phyloP scores from a whole-genome alignment of 345 rosid species.

The Populus deltoides region DNA sequence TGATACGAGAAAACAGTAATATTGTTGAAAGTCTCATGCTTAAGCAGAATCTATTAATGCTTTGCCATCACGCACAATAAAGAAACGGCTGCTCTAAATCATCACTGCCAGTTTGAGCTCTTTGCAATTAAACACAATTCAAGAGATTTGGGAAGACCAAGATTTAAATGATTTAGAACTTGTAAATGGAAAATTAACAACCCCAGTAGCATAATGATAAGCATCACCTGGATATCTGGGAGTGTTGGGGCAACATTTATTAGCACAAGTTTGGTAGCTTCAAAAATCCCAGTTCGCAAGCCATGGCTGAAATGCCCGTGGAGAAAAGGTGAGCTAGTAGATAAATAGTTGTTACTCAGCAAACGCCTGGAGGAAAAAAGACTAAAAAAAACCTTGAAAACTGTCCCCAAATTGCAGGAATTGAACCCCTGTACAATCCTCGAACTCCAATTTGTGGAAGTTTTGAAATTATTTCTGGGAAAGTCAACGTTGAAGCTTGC shows the following conservation, averaged over 20 bases:
- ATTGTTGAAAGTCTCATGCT: not conserved
- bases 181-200: not conserved
- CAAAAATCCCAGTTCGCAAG: slow-evolving; percentile 89
- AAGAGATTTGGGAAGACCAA: not conserved
- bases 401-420: slow-evolving; percentile 95
- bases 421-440: slow-evolving; percentile 88
- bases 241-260: slow-evolving; percentile 87
- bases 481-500: slow-evolving; percentile 84
- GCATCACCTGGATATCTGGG: slow-evolving; percentile 78
- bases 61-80: not conserved
- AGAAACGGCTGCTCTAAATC: not conserved
- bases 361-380: not conserved
- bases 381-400: slow-evolving; percentile 73
- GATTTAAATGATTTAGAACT: not conserved
- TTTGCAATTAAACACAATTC: not conserved
- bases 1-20: not conserved
- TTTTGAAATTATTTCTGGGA: slow-evolving; percentile 81
- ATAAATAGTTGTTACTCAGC: slow-evolving; percentile 3
- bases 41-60: not conserved
- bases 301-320: slow-evolving; percentile 64
- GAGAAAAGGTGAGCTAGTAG: slow-evolving; percentile 14
- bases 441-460: slow-evolving; percentile 86
- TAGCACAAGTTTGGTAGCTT: slow-evolving; percentile 82
- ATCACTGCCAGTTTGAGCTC: not conserved
- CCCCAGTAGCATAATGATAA: slow-evolving; percentile 2